Evolutionary conservation across 139 green algal genomes (phyloP), one percentile per base, ranked within the genome.

Genomic region (Closterium sp.): DNA sequence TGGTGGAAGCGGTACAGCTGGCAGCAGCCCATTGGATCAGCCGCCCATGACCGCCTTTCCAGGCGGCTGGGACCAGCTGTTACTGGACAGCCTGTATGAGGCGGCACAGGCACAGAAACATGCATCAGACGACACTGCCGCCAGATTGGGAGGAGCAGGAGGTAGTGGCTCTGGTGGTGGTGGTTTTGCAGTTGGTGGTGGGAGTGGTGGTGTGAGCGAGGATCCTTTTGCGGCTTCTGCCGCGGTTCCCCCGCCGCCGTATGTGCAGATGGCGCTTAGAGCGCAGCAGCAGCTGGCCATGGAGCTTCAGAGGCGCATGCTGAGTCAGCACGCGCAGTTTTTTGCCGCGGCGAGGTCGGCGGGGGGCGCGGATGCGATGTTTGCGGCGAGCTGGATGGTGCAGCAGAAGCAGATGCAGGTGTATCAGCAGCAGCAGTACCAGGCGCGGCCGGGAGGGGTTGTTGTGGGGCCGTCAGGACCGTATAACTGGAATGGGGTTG

Each of bases 81-180:
- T 93, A 30, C 87, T 93, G 27, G 90, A 93, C 70, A 93, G 90
- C 90, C 90, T 93, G 86, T 93, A 93, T 24, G 84, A 93, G 31
- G 85, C 85, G 29, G 90, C 85, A 50, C 31, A 93, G 31, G 90
- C 85, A 10, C 90, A 93, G 70, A 73, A 38, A 31, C 11, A 31
- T 10, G 90, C 22, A 4, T 90, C 73, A 31, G n/a, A 42, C 22
- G 70, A 5, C 70, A 45, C 34, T 13, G 90, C 84, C 28, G 90
- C 90, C 62, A 88, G 22, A 50, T 30, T 28, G 30, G 89, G 29
- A 29, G 70, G 70, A 28, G 31, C n/a, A 29, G 24, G 87, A 27
- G 21, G 22, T 29, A 89, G 34, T 84, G 30, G 32, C 10, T 2
- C 11, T 42, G 29, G 87, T 62, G 30, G 9, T 42, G 11, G 2